Percentiles rank a stretch among this genome's conserved stretches.
phyloP scores from a whole-genome alignment of 75 land plant species.

The Cryptomeria japonica region DNA sequence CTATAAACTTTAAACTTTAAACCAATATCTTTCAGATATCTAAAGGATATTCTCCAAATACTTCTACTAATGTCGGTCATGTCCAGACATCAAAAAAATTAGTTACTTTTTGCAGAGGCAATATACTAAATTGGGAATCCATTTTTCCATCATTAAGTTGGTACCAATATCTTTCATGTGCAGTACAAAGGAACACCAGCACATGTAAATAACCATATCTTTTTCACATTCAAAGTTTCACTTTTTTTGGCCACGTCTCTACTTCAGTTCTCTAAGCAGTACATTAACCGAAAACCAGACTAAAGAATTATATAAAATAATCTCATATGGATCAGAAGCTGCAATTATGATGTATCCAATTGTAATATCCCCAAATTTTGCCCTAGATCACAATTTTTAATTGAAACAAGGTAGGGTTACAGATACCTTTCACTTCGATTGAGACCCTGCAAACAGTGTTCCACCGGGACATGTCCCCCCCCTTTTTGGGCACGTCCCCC shows the following conservation, averaged over 20 bases:
- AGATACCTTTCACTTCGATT: no score
- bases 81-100: neutral
- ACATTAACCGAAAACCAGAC: neutral
- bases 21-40: neutral
- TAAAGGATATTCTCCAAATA: neutral
- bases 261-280: neutral
- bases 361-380: no score
- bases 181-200: neutral
- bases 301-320: neutral
- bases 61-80: neutral
- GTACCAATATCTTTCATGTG: neutral
- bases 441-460: no score
- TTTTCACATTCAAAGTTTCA: neutral
- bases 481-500: no score
- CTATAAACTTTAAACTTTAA: neutral
- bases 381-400: no score
- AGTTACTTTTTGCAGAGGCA: neutral
- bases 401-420: no score
- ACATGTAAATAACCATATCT: neutral
- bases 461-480: no score
- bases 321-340: neutral
- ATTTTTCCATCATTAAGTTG: neutral
- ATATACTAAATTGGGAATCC: neutral
- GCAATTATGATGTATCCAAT: neutral
- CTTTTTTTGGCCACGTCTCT: neutral